Evolutionary conservation across 352 stramenopile species (phyloP), one percentile per base, ranked within the genome.

Genomic region (Phytophthora brassicae): DNA sequence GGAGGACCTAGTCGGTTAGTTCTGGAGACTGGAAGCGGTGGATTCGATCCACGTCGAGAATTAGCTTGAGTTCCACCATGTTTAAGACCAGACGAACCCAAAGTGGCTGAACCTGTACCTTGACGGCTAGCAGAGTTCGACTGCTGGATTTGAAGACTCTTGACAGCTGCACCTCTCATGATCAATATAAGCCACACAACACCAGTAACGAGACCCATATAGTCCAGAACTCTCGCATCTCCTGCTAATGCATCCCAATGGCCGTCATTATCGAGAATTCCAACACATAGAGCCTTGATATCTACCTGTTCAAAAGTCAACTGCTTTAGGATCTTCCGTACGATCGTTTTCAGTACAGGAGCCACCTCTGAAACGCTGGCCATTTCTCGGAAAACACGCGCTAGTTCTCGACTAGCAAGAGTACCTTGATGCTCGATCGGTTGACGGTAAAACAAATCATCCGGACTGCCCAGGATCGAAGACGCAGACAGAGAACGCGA

Each of bases 91-190:
- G 71, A 56, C n/a, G 51, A 72, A 3, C 70, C 68, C 9, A 85
- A 49, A 14, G 62, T 28, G 53, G 49, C 74, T 1, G 74, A 65
- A 16, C 68, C 66, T 31, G 73, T 48, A 3, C 64, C 56, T 49
- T 79, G 74, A 39, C 74, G 70, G 11, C 68, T 75, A 6, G 50
- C 42, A 6, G 66, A 54, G 61, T 84, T 91, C 3, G 77, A 84
- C 50, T 90, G 81, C 43, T 93, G 84, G 22, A 95, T 87, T 57
- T 95, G 84, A n/a, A 95, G 68, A 26, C 82, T 95, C 51, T 92
- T 92, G 19, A 95, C 86, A 12, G 84, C 81, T 23, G 86, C 70
- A 26, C 86, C 86, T 36, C 84, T 72, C 69, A 92, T 90, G 13
- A 93, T 65, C 5, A 95, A 56, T 22, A 90, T 76, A 4, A 95